A percentile compares a stretch with the other conserved stretches of the same genome.
phyloP scores from a whole-genome alignment of 805 yeast genomes.

The Metschnikowia colocasiae region DNA sequence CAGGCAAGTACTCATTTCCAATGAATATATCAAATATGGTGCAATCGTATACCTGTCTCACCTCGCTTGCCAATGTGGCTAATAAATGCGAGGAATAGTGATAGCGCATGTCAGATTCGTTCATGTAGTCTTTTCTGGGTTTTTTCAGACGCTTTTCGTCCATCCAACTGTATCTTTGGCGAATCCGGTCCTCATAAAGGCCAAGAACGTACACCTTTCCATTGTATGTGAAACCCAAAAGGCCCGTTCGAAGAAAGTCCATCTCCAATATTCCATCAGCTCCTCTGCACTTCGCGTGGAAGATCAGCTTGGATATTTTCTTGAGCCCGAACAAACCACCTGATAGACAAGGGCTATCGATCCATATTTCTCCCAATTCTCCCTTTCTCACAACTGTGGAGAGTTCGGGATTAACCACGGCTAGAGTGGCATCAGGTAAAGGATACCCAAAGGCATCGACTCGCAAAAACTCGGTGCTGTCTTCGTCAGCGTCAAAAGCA shows the following conservation, averaged over 20 bases:
- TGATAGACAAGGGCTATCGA: slow-evolving; percentile 86
- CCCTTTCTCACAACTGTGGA: slow-evolving; percentile 65
- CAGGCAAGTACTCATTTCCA: slow-evolving; percentile 78
- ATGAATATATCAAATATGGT: slow-evolving; percentile 83
- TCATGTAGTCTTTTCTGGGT: slow-evolving; percentile 29
- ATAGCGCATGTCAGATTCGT: slow-evolving; percentile 47
- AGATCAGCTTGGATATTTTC: slow-evolving; percentile 62
- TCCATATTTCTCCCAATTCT: slow-evolving; percentile 95
- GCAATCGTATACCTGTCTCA: slow-evolving; percentile 80
- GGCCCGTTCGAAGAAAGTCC: slow-evolving; percentile 85
- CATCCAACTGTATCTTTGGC: slow-evolving; percentile 69
- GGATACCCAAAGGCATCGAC: slow-evolving; percentile 95
- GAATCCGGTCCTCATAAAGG: slow-evolving; percentile 82
- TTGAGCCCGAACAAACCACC: slow-evolving; percentile 85
- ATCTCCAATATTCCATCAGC: slow-evolving; percentile 65
- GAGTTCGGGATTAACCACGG: slow-evolving; percentile 93
- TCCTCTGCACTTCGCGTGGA: slow-evolving; percentile 78
- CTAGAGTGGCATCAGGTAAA: slow-evolving; percentile 87
- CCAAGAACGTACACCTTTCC: slow-evolving; percentile 90
- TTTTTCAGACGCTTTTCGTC: slow-evolving; percentile 43
- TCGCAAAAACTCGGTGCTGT: slow-evolving; percentile 43
- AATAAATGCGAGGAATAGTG: slow-evolving; percentile 87
- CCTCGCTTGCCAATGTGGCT: slow-evolving; percentile 75
- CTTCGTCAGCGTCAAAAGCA: slow-evolving; percentile 46
- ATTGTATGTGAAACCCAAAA: slow-evolving; percentile 81